Base-by-base conservation (phyloP, 805 yeast species). In the Vanderwaltozyma tropicalis region DNA sequence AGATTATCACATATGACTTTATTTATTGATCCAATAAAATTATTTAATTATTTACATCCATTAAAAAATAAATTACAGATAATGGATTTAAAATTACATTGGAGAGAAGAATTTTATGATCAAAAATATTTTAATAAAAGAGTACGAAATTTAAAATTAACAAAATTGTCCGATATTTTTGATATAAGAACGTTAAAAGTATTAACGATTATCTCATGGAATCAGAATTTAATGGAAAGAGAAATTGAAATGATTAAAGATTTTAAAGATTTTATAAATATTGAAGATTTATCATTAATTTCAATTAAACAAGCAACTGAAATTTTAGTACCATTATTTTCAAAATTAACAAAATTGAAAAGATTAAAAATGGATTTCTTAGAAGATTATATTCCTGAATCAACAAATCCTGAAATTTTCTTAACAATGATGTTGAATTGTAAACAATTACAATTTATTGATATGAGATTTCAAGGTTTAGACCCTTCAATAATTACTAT, bases 181-280 rank as follows among this genome's bases (percentile, higher is more conserved):
- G 67, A 64, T 42, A 45, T 52, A 2, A 46, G 60, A 33, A 44
- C 55, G 3, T 47, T 66, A 37, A 61, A 59, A 39, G 54, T 59
- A 0, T 46, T 66, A 22, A 65, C 71, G 0, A 54, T 66, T 4
- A 64, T 66, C 5, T 66, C 71, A 3, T 66, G 71, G 71, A 62
- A 56, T 44, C 68, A 64, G 35, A 49, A 55, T n/a, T 39, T 55
- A 14, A 42, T 48, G 13, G 49, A 57, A n/a, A 49, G 62, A 34
- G 59, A 55, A 35, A 43, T 57, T 19, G 61, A 61, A 38, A 61
- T 61, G 52, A 47, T 63, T 28, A 60, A 52, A 32, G 61, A 64
- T 40, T 62, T 67, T 49, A 44, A 50, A 20, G 63, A 58, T n/a
- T 66, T 66, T 35, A 40, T 41, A 2, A 45, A 55, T 36, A 39